Percentiles rank a stretch among this genome's conserved stretches.
These are phyloP conservation scores for Wickerhamomyces strasburgensis DNA, from an alignment of 805 yeast genomes.

Conservation along the genomic window DNA sequence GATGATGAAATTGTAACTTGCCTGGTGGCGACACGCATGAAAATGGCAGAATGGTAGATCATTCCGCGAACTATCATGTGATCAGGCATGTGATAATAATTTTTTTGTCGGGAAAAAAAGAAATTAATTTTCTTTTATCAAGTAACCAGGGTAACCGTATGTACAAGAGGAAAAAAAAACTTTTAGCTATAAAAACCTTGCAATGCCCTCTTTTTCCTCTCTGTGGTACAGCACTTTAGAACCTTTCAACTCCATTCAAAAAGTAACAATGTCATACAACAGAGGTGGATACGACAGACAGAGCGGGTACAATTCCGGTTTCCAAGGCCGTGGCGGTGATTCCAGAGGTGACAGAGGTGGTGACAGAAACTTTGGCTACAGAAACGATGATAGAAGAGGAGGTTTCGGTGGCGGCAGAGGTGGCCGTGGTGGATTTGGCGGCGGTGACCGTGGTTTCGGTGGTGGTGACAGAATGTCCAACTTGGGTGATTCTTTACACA, in stretches of 20 bases:
- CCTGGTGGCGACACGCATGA: not conserved
- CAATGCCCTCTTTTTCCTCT: not conserved
- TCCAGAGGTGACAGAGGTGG: slow-evolving; percentile 23
- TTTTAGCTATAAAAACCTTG: too few relatives aligned
- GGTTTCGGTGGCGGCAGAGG: slow-evolving; percentile 14
- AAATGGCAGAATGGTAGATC: not conserved
- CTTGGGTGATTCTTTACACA: slow-evolving; percentile 52
- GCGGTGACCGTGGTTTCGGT: slow-evolving; percentile 35
- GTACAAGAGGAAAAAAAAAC: not conserved
- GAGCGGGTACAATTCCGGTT: slow-evolving; percentile 20
- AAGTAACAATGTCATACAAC: slow-evolving; percentile 20
- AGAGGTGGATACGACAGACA: slow-evolving; percentile 16
- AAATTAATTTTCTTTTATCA: too few relatives aligned
- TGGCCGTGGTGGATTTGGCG: slow-evolving; percentile 29
- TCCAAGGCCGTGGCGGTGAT: slow-evolving; percentile 19
- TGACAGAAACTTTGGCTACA: slow-evolving; percentile 22
- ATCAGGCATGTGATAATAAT: too few relatives aligned
- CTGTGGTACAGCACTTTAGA: too few relatives aligned
- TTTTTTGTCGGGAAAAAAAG: too few relatives aligned
- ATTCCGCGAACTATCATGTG: not conserved
- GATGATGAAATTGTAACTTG: too few relatives aligned
- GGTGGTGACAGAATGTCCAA: slow-evolving; percentile 38
- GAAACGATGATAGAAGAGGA: slow-evolving; percentile 28
- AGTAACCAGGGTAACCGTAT: not conserved
- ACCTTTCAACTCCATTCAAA: too few relatives aligned